Evolutionary conservation across 768 basidiomycete species (phyloP).

Genomic region (Mycena venus): DNA sequence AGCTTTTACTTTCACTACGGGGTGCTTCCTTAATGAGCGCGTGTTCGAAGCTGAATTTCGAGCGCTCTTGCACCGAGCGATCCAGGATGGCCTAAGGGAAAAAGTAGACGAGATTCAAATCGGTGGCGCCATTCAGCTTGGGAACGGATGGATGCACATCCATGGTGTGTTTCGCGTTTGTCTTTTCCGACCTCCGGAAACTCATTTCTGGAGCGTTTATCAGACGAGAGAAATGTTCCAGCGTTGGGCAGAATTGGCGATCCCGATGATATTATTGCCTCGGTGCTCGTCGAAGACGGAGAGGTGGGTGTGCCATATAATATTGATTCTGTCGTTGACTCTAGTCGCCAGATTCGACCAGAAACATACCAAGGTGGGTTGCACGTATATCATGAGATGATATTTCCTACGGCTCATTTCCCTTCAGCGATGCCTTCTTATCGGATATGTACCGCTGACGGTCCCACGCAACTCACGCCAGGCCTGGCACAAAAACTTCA

Average conservation of each 20-base stretch:
- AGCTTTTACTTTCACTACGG: constrained; percentile 39
- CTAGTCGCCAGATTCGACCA: constrained; percentile 62
- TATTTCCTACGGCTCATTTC: background rate
- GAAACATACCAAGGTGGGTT: constrained; percentile 73
- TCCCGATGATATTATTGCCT: constrained; percentile 86
- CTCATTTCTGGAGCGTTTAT: constrained; percentile 2
- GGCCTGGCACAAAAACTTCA: constrained; percentile 69
- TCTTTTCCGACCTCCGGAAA: background rate
- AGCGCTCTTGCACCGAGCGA: constrained; percentile 69
- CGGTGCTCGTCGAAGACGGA: constrained; percentile 79
- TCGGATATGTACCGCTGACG: constrained; percentile 83
- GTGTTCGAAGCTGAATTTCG: constrained; percentile 70
- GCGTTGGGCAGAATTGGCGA: constrained; percentile 83
- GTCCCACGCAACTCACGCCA: constrained; percentile 75
- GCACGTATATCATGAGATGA: background rate
- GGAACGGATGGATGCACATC: constrained; percentile 91
- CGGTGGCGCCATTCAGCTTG: constrained; percentile 74
- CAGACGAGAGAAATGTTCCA: constrained; percentile 83
- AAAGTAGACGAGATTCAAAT: constrained; percentile 75
- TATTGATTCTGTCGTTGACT: background rate
- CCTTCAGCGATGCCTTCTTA: constrained; percentile 81
- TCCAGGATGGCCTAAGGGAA: constrained; percentile 67
- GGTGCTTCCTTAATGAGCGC: background rate
- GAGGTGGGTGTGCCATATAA: constrained; percentile 56
- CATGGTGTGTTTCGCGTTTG: constrained; percentile 55